Evolutionary conservation across 495 filamentous ascomycete genomes (phyloP), one percentile per base, ranked within the genome.

Genomic region (Platismatia glauca): DNA sequence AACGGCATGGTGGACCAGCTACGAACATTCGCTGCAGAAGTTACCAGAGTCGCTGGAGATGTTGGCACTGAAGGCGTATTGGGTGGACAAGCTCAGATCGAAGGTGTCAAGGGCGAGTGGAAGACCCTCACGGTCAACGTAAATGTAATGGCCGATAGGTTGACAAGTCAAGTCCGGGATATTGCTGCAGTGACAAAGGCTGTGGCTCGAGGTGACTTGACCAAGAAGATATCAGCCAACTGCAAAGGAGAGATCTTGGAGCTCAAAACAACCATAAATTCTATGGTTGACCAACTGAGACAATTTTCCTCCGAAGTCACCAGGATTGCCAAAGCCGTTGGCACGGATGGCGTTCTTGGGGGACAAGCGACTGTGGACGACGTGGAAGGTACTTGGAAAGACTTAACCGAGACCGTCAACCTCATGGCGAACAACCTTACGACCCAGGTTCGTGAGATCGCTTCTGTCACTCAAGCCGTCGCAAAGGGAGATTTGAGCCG

Each of bases 1-100:
- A 98, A 98, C 69, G 95, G 89, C 73, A 98, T 98, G 94, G 95
- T 99, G 70, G 93, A 96, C 68, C 94, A 99, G 76, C 79, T 99
- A 56, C 86, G 92, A 61, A 96, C 91, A 15, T 99, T 99, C 76
- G 94, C 94, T 50, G 93, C 90, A 20, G 93, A 99, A 78, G 94
- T 99, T 62, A 97, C 91, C 18, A 87, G 90, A 66, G 95, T 99
- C 15, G 92, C 95, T 59, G 84, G 93, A 73, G 95, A 97, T 76
- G 95, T 97, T 72, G 94, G 94, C 58, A 96, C 92, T 31, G 93
- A 97, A 77, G 94, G 94, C 79, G 91, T 96, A 53, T 84, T 99
- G 22, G 94, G 94, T 66, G 94, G 95, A 34, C 94, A 99, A 73
- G 94, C 94, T 65, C 90, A 96, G 70, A 95, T 99, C 55, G 89